Evolutionary conservation across 805 yeast genomes (phyloP).

Genomic region (Yamadazyma insecticola): DNA sequence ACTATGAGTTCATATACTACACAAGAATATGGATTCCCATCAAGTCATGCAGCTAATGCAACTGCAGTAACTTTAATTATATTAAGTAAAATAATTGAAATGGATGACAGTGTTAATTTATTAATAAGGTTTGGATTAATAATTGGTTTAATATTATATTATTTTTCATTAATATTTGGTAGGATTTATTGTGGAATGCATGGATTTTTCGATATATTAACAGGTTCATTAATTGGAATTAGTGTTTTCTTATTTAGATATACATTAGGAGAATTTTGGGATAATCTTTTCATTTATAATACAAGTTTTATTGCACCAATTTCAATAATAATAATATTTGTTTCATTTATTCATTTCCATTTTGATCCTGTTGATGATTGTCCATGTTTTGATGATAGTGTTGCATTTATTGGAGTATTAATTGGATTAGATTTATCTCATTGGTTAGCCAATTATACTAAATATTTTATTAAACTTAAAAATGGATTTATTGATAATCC

Average conservation of each 20-base stretch:
- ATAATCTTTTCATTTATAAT: conserved; percentile 34
- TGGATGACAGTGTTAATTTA: conserved; percentile 4
- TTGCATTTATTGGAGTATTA: conserved; percentile 86
- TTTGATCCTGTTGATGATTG: conserved; percentile 88
- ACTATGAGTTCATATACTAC: conserved; percentile 90
- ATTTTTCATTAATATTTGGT: conserved; percentile 66
- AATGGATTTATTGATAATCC: conserved; percentile 17
- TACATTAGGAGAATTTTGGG: conserved; percentile 39
- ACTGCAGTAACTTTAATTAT: conserved; percentile 66
- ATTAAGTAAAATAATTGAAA: conserved; percentile 5
- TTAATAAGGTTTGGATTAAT: conserved; percentile 13
- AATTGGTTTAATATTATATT: conserved; percentile 38
- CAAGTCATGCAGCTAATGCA: conserved; percentile 93
- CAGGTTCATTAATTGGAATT: conserved; percentile 65
- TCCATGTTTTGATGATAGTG: conserved; percentile 94
- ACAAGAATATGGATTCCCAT: conserved; percentile 92
- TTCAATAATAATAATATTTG: conserved; percentile 36
- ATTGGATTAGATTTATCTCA: conserved; percentile 68
- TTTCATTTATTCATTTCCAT: conserved; percentile 59
- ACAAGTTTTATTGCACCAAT: conserved; percentile 25
- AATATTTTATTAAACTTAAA: conserved; percentile 18
- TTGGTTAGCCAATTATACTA: conserved; percentile 41
- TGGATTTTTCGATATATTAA: conserved; percentile 71
- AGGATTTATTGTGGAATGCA: conserved; percentile 97
- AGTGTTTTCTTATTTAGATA: conserved; percentile 46